Evolutionary conservation across 2,329 filamentous ascomycete species (phyloP), one percentile per base, ranked within the genome.

Genomic region (Decorospora gaudefroyi): DNA sequence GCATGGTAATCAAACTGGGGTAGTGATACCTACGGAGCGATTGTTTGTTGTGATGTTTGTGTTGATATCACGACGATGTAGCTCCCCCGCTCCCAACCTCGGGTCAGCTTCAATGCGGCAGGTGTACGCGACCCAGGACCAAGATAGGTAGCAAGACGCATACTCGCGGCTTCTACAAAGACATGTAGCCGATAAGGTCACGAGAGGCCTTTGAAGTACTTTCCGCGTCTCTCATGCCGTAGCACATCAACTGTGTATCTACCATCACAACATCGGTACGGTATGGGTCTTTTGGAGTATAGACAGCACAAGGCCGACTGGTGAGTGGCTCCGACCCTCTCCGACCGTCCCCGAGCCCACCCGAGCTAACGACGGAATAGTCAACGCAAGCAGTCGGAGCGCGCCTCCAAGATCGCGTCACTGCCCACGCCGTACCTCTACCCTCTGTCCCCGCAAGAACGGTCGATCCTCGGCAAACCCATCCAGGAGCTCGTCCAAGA

Each of bases 401-500:
- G 92, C 27, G 75, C 78, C 11, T 74, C 79, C 35, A 84, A 87
- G 38, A 87, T 96, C 57, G 77, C 79, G 23, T 78, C 78, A 4
- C 80, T 96, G 5, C 78, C 82, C 1, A 70, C 78, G 1, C 67
- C 74, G 11, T 95, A 93, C 70, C 83, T 81, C 42, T 78, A 74
- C 12, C 77, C 84, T 2, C 79, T 95, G 51, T 84, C 83, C 3
- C 57, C 76, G 0, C 57, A 76, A 26, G 89, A 96, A 58, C 78
- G 80, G 33, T 74, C 78, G 3, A 85, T 89, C 40, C 76, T 96
- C 43, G 75, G 83, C 47, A 84, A 81, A 48, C 82, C 89, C 10
- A 93, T 96, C 48, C 82, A 86, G 53, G 78, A 87, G 44, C 81
- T 96, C 3, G 90, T 96, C 4, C 73, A 84, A 49, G 82, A 86